Evolutionary conservation across 2,329 filamentous ascomycete species (phyloP).

Genomic region (Rutstroemia sp.): DNA sequence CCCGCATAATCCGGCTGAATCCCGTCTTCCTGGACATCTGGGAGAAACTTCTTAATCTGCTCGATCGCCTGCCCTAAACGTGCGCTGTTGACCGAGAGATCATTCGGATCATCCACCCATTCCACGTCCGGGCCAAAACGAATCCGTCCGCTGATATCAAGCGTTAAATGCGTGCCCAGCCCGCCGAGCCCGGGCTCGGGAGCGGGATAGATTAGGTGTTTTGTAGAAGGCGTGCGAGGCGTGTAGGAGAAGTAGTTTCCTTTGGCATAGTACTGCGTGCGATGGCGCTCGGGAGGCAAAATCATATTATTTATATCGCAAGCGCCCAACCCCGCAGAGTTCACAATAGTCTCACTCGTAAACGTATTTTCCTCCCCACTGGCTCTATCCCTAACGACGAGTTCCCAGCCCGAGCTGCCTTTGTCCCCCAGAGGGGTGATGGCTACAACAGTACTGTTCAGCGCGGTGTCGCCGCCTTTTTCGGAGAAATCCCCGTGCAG

Average conservation of each 20-base stretch:
- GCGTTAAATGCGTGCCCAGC: slow-evolving; percentile 85
- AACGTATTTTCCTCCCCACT: slow-evolving; percentile 49
- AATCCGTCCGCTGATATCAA: slow-evolving; percentile 77
- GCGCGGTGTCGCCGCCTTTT: slow-evolving; percentile 64
- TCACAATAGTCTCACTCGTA: slow-evolving; percentile 71
- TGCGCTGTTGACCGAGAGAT: too few species aligned
- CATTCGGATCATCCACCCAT: slow-evolving; percentile 76
- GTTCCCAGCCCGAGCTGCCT: slow-evolving; percentile 60
- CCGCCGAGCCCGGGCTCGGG: slow-evolving; percentile 76
- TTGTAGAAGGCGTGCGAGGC: slow-evolving; percentile 54
- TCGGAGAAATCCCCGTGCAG: slow-evolving; percentile 73
- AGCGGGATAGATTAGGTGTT: slow-evolving; percentile 79
- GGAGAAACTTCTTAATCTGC: slow-evolving; percentile 75
- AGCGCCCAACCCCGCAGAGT: slow-evolving; percentile 77
- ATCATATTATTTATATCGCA: slow-evolving; percentile 77
- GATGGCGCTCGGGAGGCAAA: slow-evolving; percentile 47
- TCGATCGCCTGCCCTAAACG: slow-evolving; percentile 59
- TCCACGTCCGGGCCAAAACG: slow-evolving; percentile 94
- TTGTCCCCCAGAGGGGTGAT: slow-evolving; percentile 36
- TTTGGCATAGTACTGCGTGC: slow-evolving; percentile 74
- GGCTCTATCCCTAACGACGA: slow-evolving; percentile 44
- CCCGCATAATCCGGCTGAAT: slow-evolving; percentile 83
- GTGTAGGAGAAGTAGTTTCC: slow-evolving; percentile 90
- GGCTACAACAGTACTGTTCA: slow-evolving; percentile 56
- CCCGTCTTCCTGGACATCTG: slow-evolving; percentile 56